A percentile compares a stretch with the other conserved stretches of the same genome.
These are phyloP conservation scores for Rhizopogon vesiculosus DNA, from an alignment of 768 basidiomycete genomes.

Conservation along the genomic window DNA sequence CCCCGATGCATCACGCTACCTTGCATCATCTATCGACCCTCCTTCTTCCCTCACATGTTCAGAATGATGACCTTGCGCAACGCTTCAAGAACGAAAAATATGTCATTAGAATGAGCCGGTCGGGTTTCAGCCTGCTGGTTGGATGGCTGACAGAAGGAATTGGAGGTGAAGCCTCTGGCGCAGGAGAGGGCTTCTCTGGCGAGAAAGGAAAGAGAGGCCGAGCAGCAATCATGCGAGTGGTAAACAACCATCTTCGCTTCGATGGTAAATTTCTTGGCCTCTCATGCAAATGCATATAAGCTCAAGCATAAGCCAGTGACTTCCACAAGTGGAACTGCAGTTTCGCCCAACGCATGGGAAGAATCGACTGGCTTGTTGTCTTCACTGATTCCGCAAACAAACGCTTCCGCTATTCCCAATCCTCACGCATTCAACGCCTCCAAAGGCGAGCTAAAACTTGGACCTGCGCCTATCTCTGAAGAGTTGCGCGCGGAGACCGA, in stretches of 20 bases:
- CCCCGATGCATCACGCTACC: constrained; percentile 58
- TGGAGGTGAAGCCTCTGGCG: constrained; percentile 80
- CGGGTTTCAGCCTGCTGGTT: constrained; percentile 85
- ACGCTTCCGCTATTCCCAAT: constrained; percentile 43
- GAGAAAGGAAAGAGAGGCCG: constrained; percentile 82
- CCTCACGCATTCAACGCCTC: constrained; percentile 72
- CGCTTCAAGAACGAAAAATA: constrained; percentile 91
- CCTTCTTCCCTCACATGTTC: constrained; percentile 77
- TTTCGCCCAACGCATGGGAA: constrained; percentile 70
- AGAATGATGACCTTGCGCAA: constrained; percentile 76
- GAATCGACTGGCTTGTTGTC: constrained; percentile 83
- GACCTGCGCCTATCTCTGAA: constrained; percentile 72
- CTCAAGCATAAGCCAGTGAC: constrained; percentile 50
- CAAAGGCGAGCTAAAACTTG: constrained; percentile 80
- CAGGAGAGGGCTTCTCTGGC: constrained; percentile 74
- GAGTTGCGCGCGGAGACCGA: constrained; percentile 80
- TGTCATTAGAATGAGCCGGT: constrained; percentile 81
- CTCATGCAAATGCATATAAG: background rate
- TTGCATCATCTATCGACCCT: constrained; percentile 79
- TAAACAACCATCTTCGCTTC: constrained; percentile 90
- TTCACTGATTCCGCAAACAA: constrained; percentile 64
- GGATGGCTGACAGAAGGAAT: constrained; percentile 96
- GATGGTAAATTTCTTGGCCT: constrained; percentile 53
- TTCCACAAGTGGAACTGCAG: constrained; percentile 57
- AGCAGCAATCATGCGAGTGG: constrained; percentile 86